Conservation (phyloP, 1,139 yeast species). For the Insectozyma bohioensis region DNA sequence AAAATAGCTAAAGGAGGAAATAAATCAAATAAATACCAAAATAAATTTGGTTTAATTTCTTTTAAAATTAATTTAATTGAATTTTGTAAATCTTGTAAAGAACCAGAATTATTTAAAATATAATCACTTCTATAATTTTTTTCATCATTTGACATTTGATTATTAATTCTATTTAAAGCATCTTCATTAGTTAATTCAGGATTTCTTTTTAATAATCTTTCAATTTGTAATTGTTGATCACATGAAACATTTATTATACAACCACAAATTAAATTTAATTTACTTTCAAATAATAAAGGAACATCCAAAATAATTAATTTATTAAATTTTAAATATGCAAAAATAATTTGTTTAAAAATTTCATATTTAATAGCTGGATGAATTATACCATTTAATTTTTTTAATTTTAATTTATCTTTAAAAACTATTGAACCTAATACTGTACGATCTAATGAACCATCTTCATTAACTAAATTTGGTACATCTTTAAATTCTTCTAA, state of each 20-base stretch:
- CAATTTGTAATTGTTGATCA: constrained; percentile 53
- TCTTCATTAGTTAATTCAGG: constrained; percentile 65
- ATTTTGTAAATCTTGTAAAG: constrained; percentile 46
- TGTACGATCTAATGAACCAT: constrained; percentile 60
- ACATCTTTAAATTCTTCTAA: constrained; percentile 59
- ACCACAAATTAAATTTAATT: constrained; percentile 72
- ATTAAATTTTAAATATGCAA: constrained; percentile 51
- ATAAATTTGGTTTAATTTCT: constrained; percentile 48
- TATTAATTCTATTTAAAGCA: constrained; percentile 66
- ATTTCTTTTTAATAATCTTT: constrained; percentile 65
- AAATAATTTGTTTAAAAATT: constrained; percentile 57
- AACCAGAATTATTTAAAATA: constrained; percentile 63
- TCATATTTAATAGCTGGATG: constrained; percentile 86
- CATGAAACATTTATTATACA: constrained; percentile 69
- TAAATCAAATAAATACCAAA: constrained; percentile 60
- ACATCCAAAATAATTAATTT: constrained; percentile 77
- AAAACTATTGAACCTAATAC: constrained; percentile 81
- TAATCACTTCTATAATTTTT: constrained; percentile 63
- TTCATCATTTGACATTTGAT: constrained; percentile 70
- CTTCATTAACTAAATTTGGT: constrained; percentile 52
- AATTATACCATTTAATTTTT: constrained; percentile 67
- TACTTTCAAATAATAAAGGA: constrained; percentile 84
- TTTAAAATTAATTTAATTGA: constrained; percentile 48
- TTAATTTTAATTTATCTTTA: constrained; percentile 55
- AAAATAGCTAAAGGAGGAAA: constrained; percentile 52